A percentile compares a stretch with the other conserved stretches of the same genome.
These are phyloP conservation scores for Peziza echinospora DNA, from an alignment of 495 filamentous ascomycete genomes.

Conservation along the genomic window DNA sequence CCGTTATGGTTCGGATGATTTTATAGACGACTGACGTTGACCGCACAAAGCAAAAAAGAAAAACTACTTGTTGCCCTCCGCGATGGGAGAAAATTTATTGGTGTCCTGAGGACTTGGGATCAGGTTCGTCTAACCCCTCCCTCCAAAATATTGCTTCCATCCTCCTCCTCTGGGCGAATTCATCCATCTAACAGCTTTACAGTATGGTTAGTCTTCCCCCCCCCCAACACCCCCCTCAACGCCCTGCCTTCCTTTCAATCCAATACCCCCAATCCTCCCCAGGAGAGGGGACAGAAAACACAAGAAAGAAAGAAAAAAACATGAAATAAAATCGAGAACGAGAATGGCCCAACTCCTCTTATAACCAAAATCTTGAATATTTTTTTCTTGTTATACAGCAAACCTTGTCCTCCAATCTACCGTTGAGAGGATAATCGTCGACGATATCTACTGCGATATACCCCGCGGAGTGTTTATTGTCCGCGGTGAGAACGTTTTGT, in stretches of 20 bases:
- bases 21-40: too few species aligned
- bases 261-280: not conserved
- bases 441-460: constrained; percentile 54
- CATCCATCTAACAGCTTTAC: constrained; percentile 2
- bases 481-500: constrained; percentile 75
- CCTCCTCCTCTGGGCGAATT: constrained; percentile 1
- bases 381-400: too few species aligned
- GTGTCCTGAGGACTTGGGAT: constrained; percentile 88
- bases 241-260: not conserved
- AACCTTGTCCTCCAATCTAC: constrained; percentile 89
- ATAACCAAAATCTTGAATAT: too few species aligned
- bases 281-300: too few species aligned
- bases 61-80: constrained; percentile 77
- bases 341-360: too few species aligned
- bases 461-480: constrained; percentile 69
- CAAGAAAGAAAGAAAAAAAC: too few species aligned
- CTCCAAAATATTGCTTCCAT: not conserved
- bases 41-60: too few species aligned
- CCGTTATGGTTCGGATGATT: too few species aligned
- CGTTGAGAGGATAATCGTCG: constrained; percentile 60
- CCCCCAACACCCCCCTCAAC: constrained; percentile 1
- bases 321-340: too few species aligned
- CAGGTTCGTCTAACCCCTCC: constrained; percentile 48
- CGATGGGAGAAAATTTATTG: constrained; percentile 82
- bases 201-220: constrained; percentile 11